Base-by-base conservation (phyloP, 106 monocot species). In the Acorus calamus region DNA sequence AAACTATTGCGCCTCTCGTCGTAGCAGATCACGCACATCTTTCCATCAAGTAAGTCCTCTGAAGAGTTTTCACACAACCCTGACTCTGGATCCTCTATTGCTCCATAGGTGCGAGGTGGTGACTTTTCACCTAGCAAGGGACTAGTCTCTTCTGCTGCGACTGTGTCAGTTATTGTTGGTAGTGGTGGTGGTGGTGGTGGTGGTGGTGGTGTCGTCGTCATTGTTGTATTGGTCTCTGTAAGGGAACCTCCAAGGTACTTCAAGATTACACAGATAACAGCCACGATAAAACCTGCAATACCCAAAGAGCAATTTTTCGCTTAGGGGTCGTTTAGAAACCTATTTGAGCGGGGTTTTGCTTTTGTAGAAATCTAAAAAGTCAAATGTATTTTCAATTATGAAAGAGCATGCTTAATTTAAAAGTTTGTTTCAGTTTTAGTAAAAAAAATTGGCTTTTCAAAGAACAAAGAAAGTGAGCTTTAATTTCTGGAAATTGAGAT, bases 1-100 rank as follows among this genome's bases (percentile, higher is more conserved):
- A 73, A 81, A 46, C 81, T 73, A 51, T 59, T 42, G 3, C 81
- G 66, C 54, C 47, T 50, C 41, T 44, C 57, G 4, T 81, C 73
- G 52, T 69, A 81, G 73, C 81, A 81, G 42, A 81, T 77, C 6
- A 76, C 72, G 10, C 81, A 81, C 49, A 81, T 76, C 69, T 81
- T 81, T 42, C 78, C 73, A 12, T 81, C 66, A 10, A 73, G 65
- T 51, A 77, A 50, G 28, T 81, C 81, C 4, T 73, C 76, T 2
- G 71, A 61, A 5, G 67, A 55, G 50, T n/a, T 55, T 28, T 28
- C 28, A 44, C 68, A 14, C 60, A 55, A 56, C 49, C 60, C 60
- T 3, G 75, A 61, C 8, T 68, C 46, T 5, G 72, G 48, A 2
- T 57, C 63, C 49, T 69, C 68, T 4, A 46, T 81, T 9, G 81